phyloP scores from a whole-genome alignment of 495 filamentous ascomycete species.

The Elaphomyces granulatus region DNA sequence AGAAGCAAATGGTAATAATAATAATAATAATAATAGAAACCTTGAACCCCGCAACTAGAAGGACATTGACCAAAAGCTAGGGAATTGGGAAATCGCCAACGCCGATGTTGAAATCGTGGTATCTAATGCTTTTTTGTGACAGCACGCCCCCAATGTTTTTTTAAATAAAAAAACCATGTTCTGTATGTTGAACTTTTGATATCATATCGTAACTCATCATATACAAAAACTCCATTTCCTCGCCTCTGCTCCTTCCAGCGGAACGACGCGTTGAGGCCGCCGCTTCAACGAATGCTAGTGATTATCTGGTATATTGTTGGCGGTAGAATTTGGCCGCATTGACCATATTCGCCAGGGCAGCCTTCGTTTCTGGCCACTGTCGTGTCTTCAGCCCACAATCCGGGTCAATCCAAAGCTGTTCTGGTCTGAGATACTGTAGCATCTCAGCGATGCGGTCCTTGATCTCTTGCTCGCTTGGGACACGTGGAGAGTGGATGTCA shows the following conservation, averaged over 20 bases:
- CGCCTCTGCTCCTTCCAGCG: constrained; percentile 16
- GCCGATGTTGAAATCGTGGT: constrained; percentile 52
- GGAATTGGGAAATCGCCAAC: constrained; percentile 11
- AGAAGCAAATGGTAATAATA: no score
- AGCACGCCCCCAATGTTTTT: constrained; percentile 13
- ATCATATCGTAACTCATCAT: constrained; percentile 38
- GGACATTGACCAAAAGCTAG: no score
- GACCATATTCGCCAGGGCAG: constrained; percentile 83
- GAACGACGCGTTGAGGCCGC: constrained; percentile 31
- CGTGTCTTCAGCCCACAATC: constrained; percentile 98
- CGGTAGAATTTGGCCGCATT: constrained; percentile 94
- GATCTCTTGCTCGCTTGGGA: constrained; percentile 92
- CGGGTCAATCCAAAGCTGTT: constrained; percentile 97
- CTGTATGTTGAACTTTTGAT: constrained; percentile 40
- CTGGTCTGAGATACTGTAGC: constrained; percentile 81
- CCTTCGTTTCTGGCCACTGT: constrained; percentile 92
- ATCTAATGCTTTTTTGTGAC: constrained; percentile 38
- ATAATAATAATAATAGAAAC: no score
- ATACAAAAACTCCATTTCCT: constrained; percentile 23
- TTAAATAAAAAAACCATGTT: constrained; percentile 30
- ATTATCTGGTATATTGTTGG: constrained; percentile 57
- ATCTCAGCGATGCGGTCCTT: constrained; percentile 94
- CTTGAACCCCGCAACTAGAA: no score
- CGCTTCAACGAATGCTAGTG: constrained; percentile 15
- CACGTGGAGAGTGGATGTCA: constrained; percentile 97